Evolutionary conservation across 345 rosid species (phyloP).

Genomic region (Syzygium oleosum): DNA sequence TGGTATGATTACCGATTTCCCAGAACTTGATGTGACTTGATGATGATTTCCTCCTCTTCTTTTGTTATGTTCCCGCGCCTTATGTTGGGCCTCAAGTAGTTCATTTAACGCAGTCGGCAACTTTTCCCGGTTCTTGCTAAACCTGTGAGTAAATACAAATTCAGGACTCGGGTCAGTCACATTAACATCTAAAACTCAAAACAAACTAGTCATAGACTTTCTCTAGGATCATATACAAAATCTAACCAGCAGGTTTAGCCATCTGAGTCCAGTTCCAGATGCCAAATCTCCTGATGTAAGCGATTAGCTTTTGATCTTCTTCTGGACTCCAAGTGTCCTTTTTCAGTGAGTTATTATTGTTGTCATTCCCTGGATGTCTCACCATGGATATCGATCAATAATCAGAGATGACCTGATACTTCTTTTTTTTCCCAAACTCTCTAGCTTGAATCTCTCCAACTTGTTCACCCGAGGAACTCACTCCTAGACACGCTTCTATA

Average conservation of each 20-base stretch:
- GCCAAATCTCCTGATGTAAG: constrained; percentile 1
- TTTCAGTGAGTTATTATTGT: background rate
- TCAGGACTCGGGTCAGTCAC: background rate
- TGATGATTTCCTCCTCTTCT: constrained; percentile 8
- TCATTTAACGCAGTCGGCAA: constrained; percentile 14
- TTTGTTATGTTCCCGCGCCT: constrained; percentile 1
- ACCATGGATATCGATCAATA: background rate
- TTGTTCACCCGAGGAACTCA: background rate
- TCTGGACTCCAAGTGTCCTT: constrained; percentile 3
- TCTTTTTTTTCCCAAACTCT: background rate
- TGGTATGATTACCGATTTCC: constrained; percentile 3
- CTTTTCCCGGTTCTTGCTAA: constrained; percentile 7
- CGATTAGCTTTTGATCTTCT: constrained; percentile 5
- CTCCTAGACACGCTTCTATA: background rate
- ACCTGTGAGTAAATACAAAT: background rate
- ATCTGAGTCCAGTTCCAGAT: constrained; percentile 6
- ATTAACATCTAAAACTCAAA: background rate
- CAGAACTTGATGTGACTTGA: background rate
- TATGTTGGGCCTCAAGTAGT: constrained; percentile 6
- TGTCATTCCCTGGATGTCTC: background rate
- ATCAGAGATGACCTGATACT: background rate
- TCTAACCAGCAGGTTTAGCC: constrained; percentile 2
- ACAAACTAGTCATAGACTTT: background rate
- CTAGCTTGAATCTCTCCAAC: background rate
- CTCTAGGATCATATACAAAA: background rate